phyloP scores from a whole-genome alignment of 2,329 filamentous ascomycete genomes.

The Venturia asperata region DNA sequence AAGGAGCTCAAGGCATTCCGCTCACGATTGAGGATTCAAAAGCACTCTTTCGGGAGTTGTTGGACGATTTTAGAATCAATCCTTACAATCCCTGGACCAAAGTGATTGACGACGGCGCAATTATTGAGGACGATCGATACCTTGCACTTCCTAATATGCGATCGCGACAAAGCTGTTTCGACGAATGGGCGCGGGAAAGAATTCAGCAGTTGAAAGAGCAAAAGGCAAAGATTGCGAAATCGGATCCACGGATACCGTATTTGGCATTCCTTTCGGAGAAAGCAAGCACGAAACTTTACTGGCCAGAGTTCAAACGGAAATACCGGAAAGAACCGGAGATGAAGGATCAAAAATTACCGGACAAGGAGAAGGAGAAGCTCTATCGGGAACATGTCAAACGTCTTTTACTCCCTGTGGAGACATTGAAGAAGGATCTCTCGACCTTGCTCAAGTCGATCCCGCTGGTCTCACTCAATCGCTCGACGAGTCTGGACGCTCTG shows the following conservation, averaged over 20 bases:
- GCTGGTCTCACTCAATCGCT: constrained; percentile 51
- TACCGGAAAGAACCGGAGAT: constrained; percentile 75
- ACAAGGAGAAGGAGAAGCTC: constrained; percentile 69
- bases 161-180: constrained; percentile 72
- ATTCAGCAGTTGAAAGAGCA: constrained; percentile 66
- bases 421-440: constrained; percentile 63
- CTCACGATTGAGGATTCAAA: constrained; percentile 70
- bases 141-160: constrained; percentile 76
- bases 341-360: constrained; percentile 55
- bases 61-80: constrained; percentile 74
- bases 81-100: constrained; percentile 92
- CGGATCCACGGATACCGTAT: constrained; percentile 77
- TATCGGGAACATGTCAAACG: constrained; percentile 68
- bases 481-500: constrained; percentile 50
- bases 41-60: constrained; percentile 74
- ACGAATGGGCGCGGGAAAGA: constrained; percentile 71
- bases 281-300: constrained; percentile 88
- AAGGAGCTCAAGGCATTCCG: constrained; percentile 62
- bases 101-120: constrained; percentile 69
- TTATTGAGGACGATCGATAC: constrained; percentile 83
- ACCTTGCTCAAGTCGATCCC: constrained; percentile 58
- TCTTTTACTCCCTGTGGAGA: constrained; percentile 56
- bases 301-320: constrained; percentile 93
- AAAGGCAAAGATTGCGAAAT: constrained; percentile 68
- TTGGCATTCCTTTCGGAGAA: constrained; percentile 71